Percentiles rank a stretch among this genome's conserved stretches.
Conservation (phyloP, 495 filamentous ascomycete genomes). For the Wilcoxina mikolae region DNA sequence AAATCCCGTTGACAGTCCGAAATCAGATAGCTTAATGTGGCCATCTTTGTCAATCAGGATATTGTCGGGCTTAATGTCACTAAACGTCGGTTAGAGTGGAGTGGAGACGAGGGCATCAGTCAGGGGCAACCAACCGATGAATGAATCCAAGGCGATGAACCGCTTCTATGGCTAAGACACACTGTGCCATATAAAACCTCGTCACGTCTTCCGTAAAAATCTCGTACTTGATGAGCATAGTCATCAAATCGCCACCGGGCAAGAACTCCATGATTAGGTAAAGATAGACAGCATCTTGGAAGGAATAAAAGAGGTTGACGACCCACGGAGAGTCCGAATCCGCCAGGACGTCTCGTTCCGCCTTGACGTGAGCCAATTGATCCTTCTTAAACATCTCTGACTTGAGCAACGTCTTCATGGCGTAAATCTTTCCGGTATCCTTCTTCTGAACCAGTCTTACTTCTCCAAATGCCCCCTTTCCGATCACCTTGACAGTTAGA, state of each 20-base stretch:
- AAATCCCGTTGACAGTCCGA: slow-evolving; percentile 94
- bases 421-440: slow-evolving; percentile 92
- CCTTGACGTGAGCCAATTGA: slow-evolving; percentile 94
- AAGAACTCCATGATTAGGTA: slow-evolving; percentile 99
- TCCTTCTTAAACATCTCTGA: slow-evolving; percentile 99
- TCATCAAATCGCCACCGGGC: slow-evolving; percentile 97
- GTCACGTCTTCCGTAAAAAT: slow-evolving; percentile 99
- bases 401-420: slow-evolving; percentile 95
- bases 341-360: slow-evolving; percentile 91
- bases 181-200: slow-evolving; percentile 97
- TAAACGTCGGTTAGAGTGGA: slow-evolving; percentile 29
- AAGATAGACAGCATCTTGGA: slow-evolving; percentile 87
- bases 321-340: slow-evolving; percentile 99
- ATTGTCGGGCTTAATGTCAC: slow-evolving; percentile 98
- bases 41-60: slow-evolving; percentile 89
- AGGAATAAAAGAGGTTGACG: slow-evolving; percentile 93
- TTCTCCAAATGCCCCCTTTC: slow-evolving; percentile 97
- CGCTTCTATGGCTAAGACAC: slow-evolving; percentile 91
- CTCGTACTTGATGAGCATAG: slow-evolving; percentile 99
- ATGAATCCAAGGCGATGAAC: slow-evolving; percentile 98
- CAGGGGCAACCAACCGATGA: slow-evolving; percentile 88
- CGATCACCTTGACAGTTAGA: slow-evolving; percentile 89
- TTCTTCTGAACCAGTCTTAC: slow-evolving; percentile 93
- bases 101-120: slow-evolving; percentile 36
- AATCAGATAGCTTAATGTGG: slow-evolving; percentile 97